Conservation (phyloP, 139 green algal genomes). For the Tetraselmis chui region DNA sequence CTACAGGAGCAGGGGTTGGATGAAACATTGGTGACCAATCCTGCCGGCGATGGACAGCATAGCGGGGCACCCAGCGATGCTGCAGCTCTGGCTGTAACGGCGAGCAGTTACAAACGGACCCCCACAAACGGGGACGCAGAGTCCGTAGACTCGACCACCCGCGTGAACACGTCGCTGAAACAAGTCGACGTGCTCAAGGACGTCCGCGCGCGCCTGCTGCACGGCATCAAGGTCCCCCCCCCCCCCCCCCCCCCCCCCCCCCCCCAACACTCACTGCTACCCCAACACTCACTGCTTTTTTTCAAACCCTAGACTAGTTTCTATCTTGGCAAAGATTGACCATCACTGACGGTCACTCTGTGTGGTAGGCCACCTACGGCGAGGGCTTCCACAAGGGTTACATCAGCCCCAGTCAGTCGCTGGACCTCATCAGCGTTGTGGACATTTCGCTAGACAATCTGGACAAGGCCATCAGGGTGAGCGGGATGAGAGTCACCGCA, state of each 20-base stretch:
- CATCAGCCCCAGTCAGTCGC: neutral
- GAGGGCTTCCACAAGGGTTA: neutral
- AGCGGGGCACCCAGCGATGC: too few species aligned
- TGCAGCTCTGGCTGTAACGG: too few species aligned
- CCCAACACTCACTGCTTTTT: neutral
- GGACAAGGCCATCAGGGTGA: neutral
- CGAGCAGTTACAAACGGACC: too few species aligned
- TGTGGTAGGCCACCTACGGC: neutral
- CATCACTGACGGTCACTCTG: neutral
- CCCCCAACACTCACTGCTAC: neutral
- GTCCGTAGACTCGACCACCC: too few species aligned
- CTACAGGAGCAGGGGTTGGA: neutral
- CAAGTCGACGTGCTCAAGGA: neutral
- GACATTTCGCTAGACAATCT: neutral
- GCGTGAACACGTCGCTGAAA: too few species aligned
- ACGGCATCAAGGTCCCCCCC: neutral
- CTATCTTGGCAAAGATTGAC: too few species aligned
- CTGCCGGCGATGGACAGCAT: neutral
- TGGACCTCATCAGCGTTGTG: neutral
- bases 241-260: too few species aligned
- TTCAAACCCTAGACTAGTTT: too few species aligned
- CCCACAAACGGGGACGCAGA: too few species aligned
- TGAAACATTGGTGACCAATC: neutral
- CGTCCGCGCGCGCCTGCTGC: neutral
- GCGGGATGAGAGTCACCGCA: neutral